Evolutionary conservation across 495 filamentous ascomycete genomes (phyloP), one percentile per base, ranked within the genome.

Genomic region (Tuber microsphaerosporum): DNA sequence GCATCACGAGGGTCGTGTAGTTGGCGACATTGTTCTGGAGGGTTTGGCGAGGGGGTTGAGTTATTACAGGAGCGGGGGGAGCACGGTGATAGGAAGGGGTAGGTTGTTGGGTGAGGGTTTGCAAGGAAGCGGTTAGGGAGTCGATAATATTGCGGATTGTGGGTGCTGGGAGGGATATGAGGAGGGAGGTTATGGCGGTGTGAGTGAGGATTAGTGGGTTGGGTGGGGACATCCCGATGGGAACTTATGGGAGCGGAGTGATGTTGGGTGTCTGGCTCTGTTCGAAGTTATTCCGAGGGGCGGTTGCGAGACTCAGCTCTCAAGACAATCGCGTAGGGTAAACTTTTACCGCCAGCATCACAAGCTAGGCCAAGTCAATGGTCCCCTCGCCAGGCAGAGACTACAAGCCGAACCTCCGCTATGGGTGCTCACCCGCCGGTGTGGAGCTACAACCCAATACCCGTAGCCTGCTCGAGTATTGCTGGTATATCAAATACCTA

Each of bases 1-100:
- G 95, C 95, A 97, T 99, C 83, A 97, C 95, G 44, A 98, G 86
- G 0, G 92, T 97, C 4, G 92, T 96, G 65, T 89, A 88, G 51
- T 65, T 65, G 56, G 56, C 26, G 56, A 31, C 26, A 65, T 65
- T 65, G n/a, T 65, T 34, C 16, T 34, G 56, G 56, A 65, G 56
- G 31, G 56, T 65, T 65, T 65, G 56, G 31, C 56, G 56, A 34
- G 56, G 56, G 26, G 56, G 56, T 8, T 65, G 56, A 17, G 31
- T 65, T 65, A 34, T 31, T 17, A 34, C 14, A 12, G 48, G 22
- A 7, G 46, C 8, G 20, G 46, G 20, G 20, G 46, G 8, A 17
- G 22, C 22, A 4, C 19, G 19, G 20, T n/a, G 22, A 9, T 9
- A 22, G 46, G 46, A 8, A 9, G 51, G n/a, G n/a, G n/a, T 31